Evolutionary conservation across 495 filamentous ascomycete species (phyloP), one percentile per base, ranked within the genome.

Genomic region (Neurospora sp.): DNA sequence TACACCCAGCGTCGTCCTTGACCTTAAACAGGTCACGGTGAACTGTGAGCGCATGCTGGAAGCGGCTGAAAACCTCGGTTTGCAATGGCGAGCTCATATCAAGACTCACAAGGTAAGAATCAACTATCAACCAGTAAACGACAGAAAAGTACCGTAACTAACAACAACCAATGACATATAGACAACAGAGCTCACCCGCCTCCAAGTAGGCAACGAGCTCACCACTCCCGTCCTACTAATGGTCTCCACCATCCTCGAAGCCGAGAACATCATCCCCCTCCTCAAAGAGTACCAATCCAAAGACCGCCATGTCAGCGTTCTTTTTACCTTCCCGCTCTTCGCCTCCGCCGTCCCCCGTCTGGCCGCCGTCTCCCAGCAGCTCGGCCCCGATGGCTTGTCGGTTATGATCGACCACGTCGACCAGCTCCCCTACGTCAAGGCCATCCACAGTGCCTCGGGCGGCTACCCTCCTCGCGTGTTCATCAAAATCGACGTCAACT

Each of bases 21-120:
- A 96, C 81, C 74, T 86, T 4, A 89, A 88, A 37, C 89, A 92
- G 68, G 80, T 94, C 40, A 82, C 85, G 40, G 82, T 84, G 18
- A 94, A 96, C 77, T 97, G 93, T 79, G 80, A 84, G 72, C 83
- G 88, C 69, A 95, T 97, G 91, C 87, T 93, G 16, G 82, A 89
- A 69, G 88, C 91, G 0, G 85, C 87, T 5, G 77, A 85, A 61
- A 74, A 78, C 41, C 83, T 95, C 5, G 85, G 84, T 1, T 83
- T 95, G 31, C 87, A 86, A 35, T 96, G 94, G 83, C 83, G 94
- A 71, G 89, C 92, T 7, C 94, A 97, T 80, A 89, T 96, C 71
- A 97, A 97, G 77, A 92, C 92, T 31, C 94, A 97, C 78, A 97
- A 97, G 82, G 93, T 91, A 78, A 78, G 68, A 77, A 70, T 69